Conservation (phyloP, 768 basidiomycete genomes). For the Lactarius evosmus region DNA sequence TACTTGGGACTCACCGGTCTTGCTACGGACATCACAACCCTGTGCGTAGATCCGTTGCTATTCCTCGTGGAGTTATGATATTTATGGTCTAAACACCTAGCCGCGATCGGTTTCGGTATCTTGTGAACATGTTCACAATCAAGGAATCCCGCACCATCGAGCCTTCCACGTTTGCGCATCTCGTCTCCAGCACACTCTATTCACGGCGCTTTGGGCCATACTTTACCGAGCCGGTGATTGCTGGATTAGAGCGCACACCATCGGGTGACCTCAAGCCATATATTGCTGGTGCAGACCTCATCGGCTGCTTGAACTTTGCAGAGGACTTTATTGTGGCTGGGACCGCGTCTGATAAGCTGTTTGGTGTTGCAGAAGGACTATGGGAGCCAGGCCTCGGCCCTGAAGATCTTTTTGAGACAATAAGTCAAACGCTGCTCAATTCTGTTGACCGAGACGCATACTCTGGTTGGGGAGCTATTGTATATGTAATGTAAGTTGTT, state of each 20-base stretch:
- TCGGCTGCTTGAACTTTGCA: conserved; percentile 89
- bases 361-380: conserved; percentile 95
- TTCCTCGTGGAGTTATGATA: not conserved
- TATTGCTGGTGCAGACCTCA: conserved; percentile 92
- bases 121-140: conserved; percentile 99
- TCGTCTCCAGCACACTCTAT: conserved; percentile 93
- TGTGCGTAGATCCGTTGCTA: conserved; percentile 48
- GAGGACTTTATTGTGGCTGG: conserved; percentile 98
- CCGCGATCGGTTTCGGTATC: conserved; percentile 85
- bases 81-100: conserved; percentile 39
- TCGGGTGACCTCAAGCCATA: conserved; percentile 80
- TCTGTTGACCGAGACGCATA: conserved; percentile 94
- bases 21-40: conserved; percentile 87
- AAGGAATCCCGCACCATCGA: conserved; percentile 98
- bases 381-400: conserved; percentile 98
- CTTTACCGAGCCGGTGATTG: conserved; percentile 95
- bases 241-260: conserved; percentile 75
- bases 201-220: conserved; percentile 95
- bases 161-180: conserved; percentile 93
- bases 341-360: conserved; percentile 87
- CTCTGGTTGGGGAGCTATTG: conserved; percentile 95
- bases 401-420: conserved; percentile 97
- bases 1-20: conserved; percentile 91
- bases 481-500: conserved; percentile 84
- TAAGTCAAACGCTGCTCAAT: conserved; percentile 92